phyloP scores from a whole-genome alignment of 345 rosid species.

The Populus alba region DNA sequence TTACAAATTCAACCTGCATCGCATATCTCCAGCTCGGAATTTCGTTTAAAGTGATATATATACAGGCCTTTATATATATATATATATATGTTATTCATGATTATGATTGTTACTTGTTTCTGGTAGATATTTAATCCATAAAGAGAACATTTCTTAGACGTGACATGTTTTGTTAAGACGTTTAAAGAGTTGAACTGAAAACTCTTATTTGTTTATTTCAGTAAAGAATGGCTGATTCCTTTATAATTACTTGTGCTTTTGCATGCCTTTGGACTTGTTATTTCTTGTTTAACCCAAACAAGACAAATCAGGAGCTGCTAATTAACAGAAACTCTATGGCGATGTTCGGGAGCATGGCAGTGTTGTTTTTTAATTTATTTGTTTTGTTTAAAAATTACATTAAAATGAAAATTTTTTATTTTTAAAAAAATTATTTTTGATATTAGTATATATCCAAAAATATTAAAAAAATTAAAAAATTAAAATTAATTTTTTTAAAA shows the following conservation, averaged over 20 bases:
- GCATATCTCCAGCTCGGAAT: slow-evolving; percentile 27
- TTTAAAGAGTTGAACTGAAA: slow-evolving; percentile 22
- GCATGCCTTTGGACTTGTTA: background rate
- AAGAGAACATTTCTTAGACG: slow-evolving; percentile 24
- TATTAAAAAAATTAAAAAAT: too few relatives aligned
- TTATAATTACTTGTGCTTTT: background rate
- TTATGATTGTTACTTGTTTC: slow-evolving; percentile 11
- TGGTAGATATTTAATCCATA: slow-evolving; percentile 28
- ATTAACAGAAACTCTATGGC: too few relatives aligned
- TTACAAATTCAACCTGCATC: slow-evolving; percentile 18
- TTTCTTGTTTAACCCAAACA: too few relatives aligned
- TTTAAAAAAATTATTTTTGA: too few relatives aligned
- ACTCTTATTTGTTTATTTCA: slow-evolving; percentile 24
- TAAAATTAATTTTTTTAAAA: too few relatives aligned
- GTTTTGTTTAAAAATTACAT: too few relatives aligned
- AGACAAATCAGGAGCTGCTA: background rate
- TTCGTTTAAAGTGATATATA: slow-evolving; percentile 17
- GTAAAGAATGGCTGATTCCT: background rate
- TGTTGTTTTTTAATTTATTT: too few relatives aligned
- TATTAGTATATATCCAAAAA: too few relatives aligned
- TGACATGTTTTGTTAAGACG: slow-evolving; percentile 20
- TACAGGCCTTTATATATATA: slow-evolving; percentile 22
- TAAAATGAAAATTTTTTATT: too few relatives aligned
- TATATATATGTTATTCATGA: slow-evolving; percentile 7
- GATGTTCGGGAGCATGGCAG: too few relatives aligned